phyloP scores from a whole-genome alignment of 345 rosid species.

The Turnera subulata region DNA sequence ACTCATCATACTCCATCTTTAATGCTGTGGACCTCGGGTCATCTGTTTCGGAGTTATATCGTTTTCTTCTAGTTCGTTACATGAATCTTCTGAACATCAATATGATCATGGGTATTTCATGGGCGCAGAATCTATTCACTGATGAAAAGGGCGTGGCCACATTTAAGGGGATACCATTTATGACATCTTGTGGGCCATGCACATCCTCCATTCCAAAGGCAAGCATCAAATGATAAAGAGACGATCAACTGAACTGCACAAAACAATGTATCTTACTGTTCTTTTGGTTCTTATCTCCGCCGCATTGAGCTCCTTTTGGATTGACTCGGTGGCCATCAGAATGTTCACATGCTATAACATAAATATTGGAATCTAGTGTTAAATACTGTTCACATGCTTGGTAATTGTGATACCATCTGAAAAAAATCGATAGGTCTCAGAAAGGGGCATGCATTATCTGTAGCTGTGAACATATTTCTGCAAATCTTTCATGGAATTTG shows the following conservation, averaged over 20 bases:
- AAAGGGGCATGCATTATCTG: too few species aligned
- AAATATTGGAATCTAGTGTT: slow-evolving; percentile 4
- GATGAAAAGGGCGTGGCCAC: slow-evolving; percentile 93
- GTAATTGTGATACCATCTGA: too few species aligned
- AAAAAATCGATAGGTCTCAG: too few species aligned
- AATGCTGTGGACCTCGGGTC: not conserved
- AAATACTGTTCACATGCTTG: too few species aligned
- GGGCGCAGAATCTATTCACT: slow-evolving; percentile 75
- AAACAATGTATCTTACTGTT: not conserved
- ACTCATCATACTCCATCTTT: not conserved
- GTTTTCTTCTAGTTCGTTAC: not conserved
- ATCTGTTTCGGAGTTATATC: slow-evolving; percentile 7
- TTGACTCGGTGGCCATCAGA: too few species aligned
- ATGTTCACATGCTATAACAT: not conserved
- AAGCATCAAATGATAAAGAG: slow-evolving; percentile 53
- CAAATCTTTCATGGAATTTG: too few species aligned
- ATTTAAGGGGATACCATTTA: slow-evolving; percentile 82
- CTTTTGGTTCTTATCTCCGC: too few species aligned
- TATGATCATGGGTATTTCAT: slow-evolving; percentile 11
- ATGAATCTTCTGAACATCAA: slow-evolving; percentile 1
- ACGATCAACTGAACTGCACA: too few species aligned
- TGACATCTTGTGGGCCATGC: slow-evolving; percentile 89
- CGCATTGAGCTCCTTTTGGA: not conserved
- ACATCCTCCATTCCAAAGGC: slow-evolving; percentile 73
- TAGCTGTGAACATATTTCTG: too few species aligned